Evolutionary conservation across 2,329 filamentous ascomycete genomes (phyloP).

Genomic region (Fonsecaea erecta): DNA sequence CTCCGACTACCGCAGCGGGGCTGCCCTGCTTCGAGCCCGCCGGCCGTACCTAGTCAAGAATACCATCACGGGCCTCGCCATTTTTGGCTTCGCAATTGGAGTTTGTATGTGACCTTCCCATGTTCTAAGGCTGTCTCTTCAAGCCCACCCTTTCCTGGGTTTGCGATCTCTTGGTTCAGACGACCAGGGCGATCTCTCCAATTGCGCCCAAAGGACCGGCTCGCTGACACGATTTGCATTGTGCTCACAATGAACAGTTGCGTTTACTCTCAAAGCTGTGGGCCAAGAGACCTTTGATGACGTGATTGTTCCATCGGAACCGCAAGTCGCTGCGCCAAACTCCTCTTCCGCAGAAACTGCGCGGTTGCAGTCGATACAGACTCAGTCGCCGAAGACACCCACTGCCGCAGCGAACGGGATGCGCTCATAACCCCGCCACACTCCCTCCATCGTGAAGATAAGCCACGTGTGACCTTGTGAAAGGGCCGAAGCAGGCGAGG

Average conservation of each 20-base stretch:
- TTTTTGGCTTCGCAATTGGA: conserved; percentile 75
- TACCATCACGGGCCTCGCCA: conserved; percentile 74
- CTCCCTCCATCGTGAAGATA: background rate
- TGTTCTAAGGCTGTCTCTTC: background rate
- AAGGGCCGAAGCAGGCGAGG: background rate
- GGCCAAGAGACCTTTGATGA: conserved; percentile 97
- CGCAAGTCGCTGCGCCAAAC: conserved; percentile 41
- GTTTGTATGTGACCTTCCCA: conserved; percentile 72
- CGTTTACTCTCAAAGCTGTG: conserved; percentile 78
- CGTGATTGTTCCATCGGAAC: conserved; percentile 81
- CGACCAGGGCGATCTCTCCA: background rate
- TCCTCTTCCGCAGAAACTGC: background rate
- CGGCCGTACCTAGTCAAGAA: conserved; percentile 93
- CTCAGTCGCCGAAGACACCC: conserved; percentile 31
- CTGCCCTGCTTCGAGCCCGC: conserved; percentile 87
- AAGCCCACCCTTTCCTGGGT: background rate
- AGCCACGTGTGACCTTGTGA: background rate
- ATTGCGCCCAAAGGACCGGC: background rate
- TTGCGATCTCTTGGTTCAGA: background rate
- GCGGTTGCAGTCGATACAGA: background rate
- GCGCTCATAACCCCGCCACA: background rate
- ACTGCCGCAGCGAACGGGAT: conserved; percentile 26
- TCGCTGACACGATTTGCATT: background rate
- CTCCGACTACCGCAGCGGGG: conserved; percentile 79
- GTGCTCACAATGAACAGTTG: conserved; percentile 53